Percentiles rank a stretch among this genome's conserved stretches.
Conservation (phyloP, 1,284 basidiomycete genomes). For the Naganishia sp. region DNA sequence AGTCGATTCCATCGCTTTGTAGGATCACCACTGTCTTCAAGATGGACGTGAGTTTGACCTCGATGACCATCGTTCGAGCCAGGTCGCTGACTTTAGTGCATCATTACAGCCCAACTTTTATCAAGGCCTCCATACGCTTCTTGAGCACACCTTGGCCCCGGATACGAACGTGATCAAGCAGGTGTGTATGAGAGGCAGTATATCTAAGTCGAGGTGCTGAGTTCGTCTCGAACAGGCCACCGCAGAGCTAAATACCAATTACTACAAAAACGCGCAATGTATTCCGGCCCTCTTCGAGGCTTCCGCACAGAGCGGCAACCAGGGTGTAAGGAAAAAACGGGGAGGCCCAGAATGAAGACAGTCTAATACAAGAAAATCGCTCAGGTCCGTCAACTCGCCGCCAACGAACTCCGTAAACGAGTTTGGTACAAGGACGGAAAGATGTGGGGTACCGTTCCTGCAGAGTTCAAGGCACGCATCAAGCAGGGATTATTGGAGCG, state of each 20-base stretch:
- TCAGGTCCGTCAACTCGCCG: constrained; percentile 93
- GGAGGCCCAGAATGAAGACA: background rate
- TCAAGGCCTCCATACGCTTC: constrained; percentile 77
- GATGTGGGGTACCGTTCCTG: constrained; percentile 76
- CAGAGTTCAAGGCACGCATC: constrained; percentile 75
- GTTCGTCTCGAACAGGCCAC: constrained; percentile 68
- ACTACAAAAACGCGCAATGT: constrained; percentile 86
- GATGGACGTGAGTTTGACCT: constrained; percentile 32
- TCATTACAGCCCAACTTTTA: constrained; percentile 47
- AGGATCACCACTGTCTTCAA: constrained; percentile 15
- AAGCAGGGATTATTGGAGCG: constrained; percentile 81
- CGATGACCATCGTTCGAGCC: background rate
- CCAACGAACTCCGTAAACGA: constrained; percentile 97
- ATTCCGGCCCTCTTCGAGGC: constrained; percentile 90
- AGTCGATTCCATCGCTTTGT: no score
- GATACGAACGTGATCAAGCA: constrained; percentile 85
- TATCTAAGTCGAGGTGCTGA: background rate
- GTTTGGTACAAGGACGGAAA: constrained; percentile 76
- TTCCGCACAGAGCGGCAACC: constrained; percentile 78
- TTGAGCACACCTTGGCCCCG: constrained; percentile 78
- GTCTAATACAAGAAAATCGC: background rate
- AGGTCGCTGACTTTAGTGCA: constrained; percentile 1
- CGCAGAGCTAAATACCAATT: constrained; percentile 82
- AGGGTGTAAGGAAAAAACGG: constrained; percentile 49
- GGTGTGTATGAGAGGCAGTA: constrained; percentile 59